Base-by-base conservation (phyloP, 139 green algal species). In the Spirogloea muscicola region DNA sequence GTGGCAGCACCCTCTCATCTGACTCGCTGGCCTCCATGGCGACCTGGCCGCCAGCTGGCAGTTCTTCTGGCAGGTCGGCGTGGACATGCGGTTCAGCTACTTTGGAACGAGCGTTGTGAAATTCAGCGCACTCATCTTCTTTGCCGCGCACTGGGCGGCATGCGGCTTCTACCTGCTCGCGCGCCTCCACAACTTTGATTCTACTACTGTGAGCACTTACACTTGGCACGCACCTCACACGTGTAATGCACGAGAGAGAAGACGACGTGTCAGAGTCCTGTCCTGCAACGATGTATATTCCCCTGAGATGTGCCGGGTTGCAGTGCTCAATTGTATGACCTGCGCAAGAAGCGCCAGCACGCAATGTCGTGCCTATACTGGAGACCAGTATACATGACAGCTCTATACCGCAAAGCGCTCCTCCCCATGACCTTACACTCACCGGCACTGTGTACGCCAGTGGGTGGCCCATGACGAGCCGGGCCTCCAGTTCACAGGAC, bases 151-250 rank as follows among this genome's bases (percentile, higher is more conserved):
- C 36, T 68, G 60, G 60, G 33, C 60, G 21, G 60, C 37, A 18
- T 68, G 60, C 34, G 16, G 49, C 60, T 68, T 52, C 60, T 68
- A 52, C 60, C 60, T 68, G 7, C 60, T 68, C 34, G 60, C 60
- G 0, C 33, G 60, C 34, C 13, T 68, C 0, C 36, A 27, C 60
- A 31, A 68, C 60, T 68, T 68, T 27, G 37, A 18, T 9, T n/a
- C 34, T n/a, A 21, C 21, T 13, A 68, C 60, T 18, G 60, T 68
- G 27, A 64, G 57, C 48, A n/a, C 25, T 57, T n/a, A 31, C 48
- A 2, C 25, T n/a, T n/a, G 25, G 21, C 48, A 31, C 48, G 21
- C 48, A n/a, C 48, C 25, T 21, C 48, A 31, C 48, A 2, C 25
- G n/a, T 3, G n/a, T n/a, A n/a, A n/a, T n/a, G n/a, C n/a, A n/a